These are phyloP conservation scores for Orbilia ellipsospora DNA, from an alignment of 2,329 filamentous ascomycete genomes.

Conservation along the genomic window DNA sequence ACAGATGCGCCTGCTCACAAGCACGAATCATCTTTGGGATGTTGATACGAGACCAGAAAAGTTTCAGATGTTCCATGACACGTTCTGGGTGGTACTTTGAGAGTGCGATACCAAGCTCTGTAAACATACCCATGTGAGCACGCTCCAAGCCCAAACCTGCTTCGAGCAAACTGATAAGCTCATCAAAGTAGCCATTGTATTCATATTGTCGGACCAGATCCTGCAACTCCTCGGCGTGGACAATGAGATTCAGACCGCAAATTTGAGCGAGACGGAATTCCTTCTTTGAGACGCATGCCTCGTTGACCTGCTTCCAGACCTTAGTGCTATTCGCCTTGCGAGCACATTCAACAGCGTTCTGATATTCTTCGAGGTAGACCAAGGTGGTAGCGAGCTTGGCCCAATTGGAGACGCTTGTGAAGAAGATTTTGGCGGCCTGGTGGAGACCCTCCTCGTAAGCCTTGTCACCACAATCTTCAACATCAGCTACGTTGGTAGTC, in stretches of 20 bases:
- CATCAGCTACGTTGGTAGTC: slow-evolving; percentile 90
- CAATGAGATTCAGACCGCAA: slow-evolving; percentile 96
- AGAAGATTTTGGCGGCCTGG: slow-evolving; percentile 99
- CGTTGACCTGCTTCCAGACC: slow-evolving; percentile 98
- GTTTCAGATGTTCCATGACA: slow-evolving; percentile 97
- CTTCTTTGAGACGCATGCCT: slow-evolving; percentile 95
- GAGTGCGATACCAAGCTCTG: slow-evolving; percentile 87
- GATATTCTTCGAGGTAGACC: slow-evolving; percentile 96
- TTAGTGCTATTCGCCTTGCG: slow-evolving; percentile 99
- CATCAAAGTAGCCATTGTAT: slow-evolving; percentile 96
- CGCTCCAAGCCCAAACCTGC: slow-evolving; percentile 92
- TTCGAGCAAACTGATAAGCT: slow-evolving; percentile 93
- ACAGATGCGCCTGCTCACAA: slow-evolving; percentile 92
- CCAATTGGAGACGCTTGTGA: slow-evolving; percentile 98
- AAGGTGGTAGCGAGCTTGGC: slow-evolving; percentile 97
- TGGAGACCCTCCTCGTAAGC: slow-evolving; percentile 94
- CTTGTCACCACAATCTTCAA: slow-evolving; percentile 98
- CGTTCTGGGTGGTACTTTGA: slow-evolving; percentile 95
- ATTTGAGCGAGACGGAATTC: slow-evolving; percentile 99
- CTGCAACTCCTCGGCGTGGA: slow-evolving; percentile 94
- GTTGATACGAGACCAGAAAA: slow-evolving; percentile 98
- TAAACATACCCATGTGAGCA: slow-evolving; percentile 98
- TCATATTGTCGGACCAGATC: slow-evolving; percentile 97
- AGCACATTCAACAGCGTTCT: slow-evolving; percentile 95
- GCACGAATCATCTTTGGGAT: slow-evolving; percentile 96